These are phyloP conservation scores for Castanea crenata DNA, from an alignment of 306 rosid genomes.

Conservation along the genomic window DNA sequence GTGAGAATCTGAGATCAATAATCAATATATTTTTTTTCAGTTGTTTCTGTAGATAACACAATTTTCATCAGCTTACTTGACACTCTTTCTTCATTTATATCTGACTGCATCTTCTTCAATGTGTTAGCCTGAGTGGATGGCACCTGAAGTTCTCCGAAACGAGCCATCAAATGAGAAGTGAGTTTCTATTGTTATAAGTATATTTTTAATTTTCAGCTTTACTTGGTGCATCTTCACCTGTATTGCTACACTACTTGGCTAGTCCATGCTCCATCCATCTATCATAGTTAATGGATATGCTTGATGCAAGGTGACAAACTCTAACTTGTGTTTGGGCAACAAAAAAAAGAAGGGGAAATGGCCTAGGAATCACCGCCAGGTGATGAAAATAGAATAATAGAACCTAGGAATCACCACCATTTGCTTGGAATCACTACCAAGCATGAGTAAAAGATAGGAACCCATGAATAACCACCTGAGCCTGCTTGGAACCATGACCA, in stretches of 20 bases:
- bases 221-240: background rate
- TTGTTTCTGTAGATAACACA: slow-evolving; percentile 16
- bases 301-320: too few species aligned
- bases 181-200: slow-evolving; percentile 16
- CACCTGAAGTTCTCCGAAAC: slow-evolving; percentile 98
- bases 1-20: slow-evolving; percentile 52
- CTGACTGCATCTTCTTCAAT: slow-evolving; percentile 30
- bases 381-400: too few species aligned
- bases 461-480: too few species aligned
- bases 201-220: slow-evolving; percentile 8
- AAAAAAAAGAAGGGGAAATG: too few species aligned
- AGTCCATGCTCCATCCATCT: background rate
- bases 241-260: background rate
- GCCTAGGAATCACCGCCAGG: too few species aligned
- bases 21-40: background rate
- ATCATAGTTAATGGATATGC: background rate
- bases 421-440: too few species aligned
- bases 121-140: slow-evolving; percentile 99
- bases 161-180: slow-evolving; percentile 99
- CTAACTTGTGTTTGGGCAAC: too few species aligned
- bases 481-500: too few species aligned
- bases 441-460: too few species aligned
- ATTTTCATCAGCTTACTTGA: slow-evolving; percentile 18
- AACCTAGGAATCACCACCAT: too few species aligned
- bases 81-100: slow-evolving; percentile 15